A percentile compares a stretch with the other conserved stretches of the same genome.
These are phyloP conservation scores for Chytriomyces sp. DNA, from an alignment of 192 early-diverging fungal genomes.

Conservation along the genomic window DNA sequence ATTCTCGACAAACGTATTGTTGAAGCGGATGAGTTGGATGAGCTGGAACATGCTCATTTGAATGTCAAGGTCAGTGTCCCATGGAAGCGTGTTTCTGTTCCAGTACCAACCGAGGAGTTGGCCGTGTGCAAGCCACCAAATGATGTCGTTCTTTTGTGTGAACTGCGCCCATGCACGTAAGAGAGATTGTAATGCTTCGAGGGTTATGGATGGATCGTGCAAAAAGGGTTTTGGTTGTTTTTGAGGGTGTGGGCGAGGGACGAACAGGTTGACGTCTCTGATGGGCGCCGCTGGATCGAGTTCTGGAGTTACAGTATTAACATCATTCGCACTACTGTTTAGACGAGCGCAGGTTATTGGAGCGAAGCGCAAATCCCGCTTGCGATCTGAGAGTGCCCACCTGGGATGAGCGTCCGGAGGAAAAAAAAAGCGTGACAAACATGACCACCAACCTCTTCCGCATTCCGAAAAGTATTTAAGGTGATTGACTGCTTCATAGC, in stretches of 20 bases:
- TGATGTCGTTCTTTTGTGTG: slow-evolving; percentile 34
- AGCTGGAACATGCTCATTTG: slow-evolving; percentile 19
- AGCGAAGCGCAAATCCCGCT: background rate
- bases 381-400: background rate
- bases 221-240: background rate
- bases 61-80: slow-evolving; percentile 45
- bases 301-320: too few species aligned
- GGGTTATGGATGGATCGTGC: background rate
- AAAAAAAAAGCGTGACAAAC: background rate
- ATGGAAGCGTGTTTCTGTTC: slow-evolving; percentile 42
- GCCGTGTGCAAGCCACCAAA: slow-evolving; percentile 49
- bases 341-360: background rate
- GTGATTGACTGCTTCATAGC: background rate
- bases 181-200: background rate
- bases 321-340: background rate
- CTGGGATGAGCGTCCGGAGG: background rate
- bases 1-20: slow-evolving; percentile 32
- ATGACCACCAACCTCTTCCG: background rate
- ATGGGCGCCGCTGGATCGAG: too few species aligned
- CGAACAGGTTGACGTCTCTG: too few species aligned
- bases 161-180: slow-evolving; percentile 33
- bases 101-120: slow-evolving; percentile 53
- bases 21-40: slow-evolving; percentile 4
- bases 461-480: background rate
- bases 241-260: too few species aligned